Conservation (phyloP, 257 asterid genomes). For the Fraxinus cuspidata region DNA sequence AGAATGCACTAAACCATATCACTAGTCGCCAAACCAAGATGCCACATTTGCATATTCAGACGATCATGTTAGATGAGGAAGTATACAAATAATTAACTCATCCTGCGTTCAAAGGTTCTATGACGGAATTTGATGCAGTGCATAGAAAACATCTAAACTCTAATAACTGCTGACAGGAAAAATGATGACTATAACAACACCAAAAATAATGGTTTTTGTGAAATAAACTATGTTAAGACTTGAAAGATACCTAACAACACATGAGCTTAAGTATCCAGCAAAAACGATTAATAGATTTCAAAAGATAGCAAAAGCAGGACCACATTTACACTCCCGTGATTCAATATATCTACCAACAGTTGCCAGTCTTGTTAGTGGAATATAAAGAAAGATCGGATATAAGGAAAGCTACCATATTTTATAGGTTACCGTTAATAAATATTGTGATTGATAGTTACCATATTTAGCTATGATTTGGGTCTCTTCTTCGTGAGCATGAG, state of each 20-base stretch:
- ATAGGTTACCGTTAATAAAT: no score
- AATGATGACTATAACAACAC: neutral
- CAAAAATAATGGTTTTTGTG: neutral
- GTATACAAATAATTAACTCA: neutral
- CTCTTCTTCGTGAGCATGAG: no score
- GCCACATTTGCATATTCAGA: neutral
- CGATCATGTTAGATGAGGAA: neutral
- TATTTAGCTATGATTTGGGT: no score
- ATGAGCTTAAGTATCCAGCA: neutral
- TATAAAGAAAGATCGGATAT: no score
- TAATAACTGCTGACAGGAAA: neutral
- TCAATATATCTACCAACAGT: neutral
- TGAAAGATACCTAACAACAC: neutral
- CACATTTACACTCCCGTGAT: neutral
- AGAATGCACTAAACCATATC: slow-evolving; percentile 4
- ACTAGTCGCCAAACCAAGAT: neutral
- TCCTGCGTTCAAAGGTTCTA: neutral
- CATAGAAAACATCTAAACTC: neutral
- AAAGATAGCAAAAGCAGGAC: neutral
- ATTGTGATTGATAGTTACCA: no score
- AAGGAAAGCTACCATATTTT: no score
- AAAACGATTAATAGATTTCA: neutral
- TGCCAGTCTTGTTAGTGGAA: neutral
- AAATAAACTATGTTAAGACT: neutral
- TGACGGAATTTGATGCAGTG: neutral